Evolutionary conservation across 495 filamentous ascomycete genomes (phyloP).

Genomic region (Talaromyces nanjingensis): DNA sequence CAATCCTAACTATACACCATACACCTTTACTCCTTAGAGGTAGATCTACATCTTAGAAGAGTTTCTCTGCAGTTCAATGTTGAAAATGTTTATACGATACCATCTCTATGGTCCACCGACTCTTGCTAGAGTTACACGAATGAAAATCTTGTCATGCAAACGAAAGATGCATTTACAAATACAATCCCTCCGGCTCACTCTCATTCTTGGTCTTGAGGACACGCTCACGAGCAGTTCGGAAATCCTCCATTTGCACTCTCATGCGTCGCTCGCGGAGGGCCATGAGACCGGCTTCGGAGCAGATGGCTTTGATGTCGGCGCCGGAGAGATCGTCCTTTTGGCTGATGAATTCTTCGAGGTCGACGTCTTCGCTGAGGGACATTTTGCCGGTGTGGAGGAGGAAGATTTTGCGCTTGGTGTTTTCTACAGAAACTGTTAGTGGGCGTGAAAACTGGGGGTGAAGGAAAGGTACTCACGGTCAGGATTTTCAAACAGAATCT

Average conservation of each 20-base stretch:
- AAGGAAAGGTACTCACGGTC: conserved; percentile 59
- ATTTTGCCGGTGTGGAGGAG: conserved; percentile 99
- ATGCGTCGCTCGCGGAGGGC: conserved; percentile 92
- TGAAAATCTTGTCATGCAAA: background rate
- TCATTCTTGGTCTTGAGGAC: conserved; percentile 99
- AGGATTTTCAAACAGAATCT: conserved; percentile 98
- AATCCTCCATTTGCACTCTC: conserved; percentile 98
- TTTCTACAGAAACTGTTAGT: conserved; percentile 48
- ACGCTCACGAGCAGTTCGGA: conserved; percentile 82
- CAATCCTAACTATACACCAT: background rate
- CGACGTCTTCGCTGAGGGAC: conserved; percentile 90
- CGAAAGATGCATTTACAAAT: conserved; percentile 60
- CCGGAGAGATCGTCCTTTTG: conserved; percentile 98
- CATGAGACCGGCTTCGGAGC: conserved; percentile 93
- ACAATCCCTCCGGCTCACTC: conserved; percentile 95
- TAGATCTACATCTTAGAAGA: background rate
- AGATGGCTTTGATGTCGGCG: conserved; percentile 98
- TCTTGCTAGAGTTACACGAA: background rate
- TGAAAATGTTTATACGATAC: background rate
- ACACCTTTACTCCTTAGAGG: background rate
- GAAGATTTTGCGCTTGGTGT: conserved; percentile 99
- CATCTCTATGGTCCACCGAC: background rate
- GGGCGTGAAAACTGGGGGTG: too few relatives aligned
- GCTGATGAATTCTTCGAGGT: conserved; percentile 95
- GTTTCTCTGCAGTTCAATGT: background rate